Evolutionary conservation across 495 filamentous ascomycete species (phyloP).

Genomic region (Trichoderma gamsii): DNA sequence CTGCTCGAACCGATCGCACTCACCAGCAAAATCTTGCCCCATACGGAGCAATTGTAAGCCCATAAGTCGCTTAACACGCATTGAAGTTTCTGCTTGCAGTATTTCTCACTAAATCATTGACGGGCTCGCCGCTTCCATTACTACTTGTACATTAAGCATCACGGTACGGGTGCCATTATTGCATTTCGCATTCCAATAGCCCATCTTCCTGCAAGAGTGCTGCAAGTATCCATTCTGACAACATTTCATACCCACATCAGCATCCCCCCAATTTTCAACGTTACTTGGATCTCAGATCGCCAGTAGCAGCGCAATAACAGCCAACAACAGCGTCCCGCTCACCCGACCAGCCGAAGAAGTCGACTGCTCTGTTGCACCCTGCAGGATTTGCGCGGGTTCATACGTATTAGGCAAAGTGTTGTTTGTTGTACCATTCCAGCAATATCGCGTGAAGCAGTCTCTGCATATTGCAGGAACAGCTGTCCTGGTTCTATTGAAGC

Average conservation of each 20-base stretch:
- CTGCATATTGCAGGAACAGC: conserved; percentile 59
- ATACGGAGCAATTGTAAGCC: too few species aligned
- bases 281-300: neutral
- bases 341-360: neutral
- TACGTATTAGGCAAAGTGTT: conserved; percentile 32
- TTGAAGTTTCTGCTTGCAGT: too few species aligned
- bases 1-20: neutral
- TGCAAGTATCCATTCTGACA: neutral
- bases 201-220: neutral
- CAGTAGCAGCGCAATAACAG: neutral
- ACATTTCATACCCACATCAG: neutral
- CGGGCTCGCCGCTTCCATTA: neutral
- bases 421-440: conserved; percentile 74
- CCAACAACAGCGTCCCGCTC: neutral
- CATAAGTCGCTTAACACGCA: too few species aligned
- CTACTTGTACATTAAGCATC: neutral
- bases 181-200: neutral
- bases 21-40: neutral
- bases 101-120: neutral
- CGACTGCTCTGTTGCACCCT: neutral
- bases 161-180: neutral
- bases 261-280: too few species aligned
- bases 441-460: conserved; percentile 72
- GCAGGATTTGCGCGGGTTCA: conserved; percentile 23
- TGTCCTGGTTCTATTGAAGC: conserved; percentile 60